These are phyloP conservation scores for Hawksworthiomyces lignivorus DNA, from an alignment of 2,329 filamentous ascomycete species.

Conservation along the genomic window DNA sequence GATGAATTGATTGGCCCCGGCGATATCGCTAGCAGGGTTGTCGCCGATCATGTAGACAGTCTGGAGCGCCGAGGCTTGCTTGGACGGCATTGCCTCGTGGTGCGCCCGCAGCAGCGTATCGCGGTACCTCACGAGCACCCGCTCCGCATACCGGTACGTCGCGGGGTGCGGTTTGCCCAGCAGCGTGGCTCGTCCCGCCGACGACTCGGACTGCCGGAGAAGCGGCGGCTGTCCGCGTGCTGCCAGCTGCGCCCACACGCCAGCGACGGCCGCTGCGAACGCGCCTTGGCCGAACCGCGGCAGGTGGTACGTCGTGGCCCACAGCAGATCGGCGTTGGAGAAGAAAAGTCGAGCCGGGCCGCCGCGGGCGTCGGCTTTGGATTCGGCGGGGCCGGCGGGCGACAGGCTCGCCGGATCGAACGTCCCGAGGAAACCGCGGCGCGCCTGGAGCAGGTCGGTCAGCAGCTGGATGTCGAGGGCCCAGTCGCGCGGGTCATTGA, in stretches of 20 bases:
- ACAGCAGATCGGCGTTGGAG: slow-evolving; percentile 83
- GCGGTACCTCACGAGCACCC: slow-evolving; percentile 57
- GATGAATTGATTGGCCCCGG: slow-evolving; percentile 70
- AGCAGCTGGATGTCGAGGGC: slow-evolving; percentile 82
- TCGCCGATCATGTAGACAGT: slow-evolving; percentile 93
- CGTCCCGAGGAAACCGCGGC: slow-evolving; percentile 72
- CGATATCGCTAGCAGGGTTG: slow-evolving; percentile 83
- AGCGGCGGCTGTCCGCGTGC: slow-evolving; percentile 56
- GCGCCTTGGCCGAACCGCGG: slow-evolving; percentile 87
- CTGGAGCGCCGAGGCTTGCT: slow-evolving; percentile 40
- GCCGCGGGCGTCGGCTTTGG: slow-evolving; percentile 66
- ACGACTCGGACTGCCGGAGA: background rate
- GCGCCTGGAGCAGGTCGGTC: slow-evolving; percentile 72
- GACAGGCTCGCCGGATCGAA: slow-evolving; percentile 40
- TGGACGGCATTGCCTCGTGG: slow-evolving; percentile 8
- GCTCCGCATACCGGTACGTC: slow-evolving; percentile 81
- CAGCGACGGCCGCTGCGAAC: slow-evolving; percentile 74
- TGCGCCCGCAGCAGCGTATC: slow-evolving; percentile 33
- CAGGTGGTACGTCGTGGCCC: slow-evolving; percentile 77
- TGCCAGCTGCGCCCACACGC: slow-evolving; percentile 70
- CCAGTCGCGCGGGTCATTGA: slow-evolving; percentile 96
- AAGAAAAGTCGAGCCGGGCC: slow-evolving; percentile 64
- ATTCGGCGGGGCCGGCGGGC: slow-evolving; percentile 47
- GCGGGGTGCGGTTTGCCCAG: slow-evolving; percentile 75
- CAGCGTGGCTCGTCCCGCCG: slow-evolving; percentile 41